Evolutionary conservation across 768 basidiomycete species (phyloP), one percentile per base, ranked within the genome.

Genomic region (Psilocybe cyanescens): DNA sequence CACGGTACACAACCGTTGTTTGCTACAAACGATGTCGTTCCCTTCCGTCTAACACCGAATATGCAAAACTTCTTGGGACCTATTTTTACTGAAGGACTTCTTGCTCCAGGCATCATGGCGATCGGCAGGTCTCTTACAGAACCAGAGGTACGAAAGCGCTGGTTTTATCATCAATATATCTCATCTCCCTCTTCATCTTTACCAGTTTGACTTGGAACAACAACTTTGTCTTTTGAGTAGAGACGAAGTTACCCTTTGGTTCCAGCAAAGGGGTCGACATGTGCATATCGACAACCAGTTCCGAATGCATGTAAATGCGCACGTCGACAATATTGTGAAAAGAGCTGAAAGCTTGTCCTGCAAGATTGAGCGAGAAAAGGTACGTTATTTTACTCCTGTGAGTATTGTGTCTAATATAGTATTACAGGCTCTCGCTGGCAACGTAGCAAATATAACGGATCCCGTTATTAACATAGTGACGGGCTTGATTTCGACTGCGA

Each of bases 11-110:
- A 80, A 60, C 89, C 81, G 71, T 74, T 91, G 46, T 91, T 94
- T 70, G 83, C 85, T 12, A 91, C 92, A 16, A 87, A 80, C 65
- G 97, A 99, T 67, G 82, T 88, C 2, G 95, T 98, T 4, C 97
- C 97, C 0, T 99, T 99, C 91, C 90, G 97, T 39, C 86, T 97
- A 65, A 99, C 97, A 3, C 95, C 95, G 3, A 98, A 97, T 75
- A 86, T 99, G 79, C 97, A 99, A 75, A 83, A 85, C 64, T 96
- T 99, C 79, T 76, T 99, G 39, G 94, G 94, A 1, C 90, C 92
- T 1, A 84, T 94, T 57, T 90, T 92, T 45, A 92, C 89, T 1
- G 97, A 99, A 73, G 97, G 97, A 7, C 76, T 97, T 39, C 78
- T 99, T 45, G 88, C 93, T 0, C 84, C 92, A 7, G 88, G 92